Conservation (phyloP, 306 rosid genomes). For the Gillenia trifoliata region DNA sequence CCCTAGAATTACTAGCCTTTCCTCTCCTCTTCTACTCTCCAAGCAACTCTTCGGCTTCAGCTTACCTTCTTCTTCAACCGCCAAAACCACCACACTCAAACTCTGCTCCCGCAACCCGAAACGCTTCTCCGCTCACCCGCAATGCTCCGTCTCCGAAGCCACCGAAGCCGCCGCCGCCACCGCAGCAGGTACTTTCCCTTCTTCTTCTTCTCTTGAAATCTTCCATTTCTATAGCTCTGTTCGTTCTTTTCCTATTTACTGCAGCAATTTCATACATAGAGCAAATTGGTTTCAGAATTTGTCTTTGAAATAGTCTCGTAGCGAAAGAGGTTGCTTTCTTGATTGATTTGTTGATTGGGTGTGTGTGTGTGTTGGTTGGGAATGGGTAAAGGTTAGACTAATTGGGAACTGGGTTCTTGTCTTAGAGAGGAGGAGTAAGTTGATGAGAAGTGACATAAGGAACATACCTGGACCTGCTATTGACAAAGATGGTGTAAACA, state of each 20-base stretch:
- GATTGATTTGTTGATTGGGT: neutral
- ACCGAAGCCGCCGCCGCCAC: constrained; percentile 40
- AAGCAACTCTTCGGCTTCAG: constrained; percentile 36
- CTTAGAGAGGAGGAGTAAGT: constrained; percentile 46
- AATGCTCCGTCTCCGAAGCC: constrained; percentile 71
- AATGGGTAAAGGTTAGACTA: neutral
- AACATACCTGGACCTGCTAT: constrained; percentile 95
- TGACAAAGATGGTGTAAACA: constrained; percentile 89
- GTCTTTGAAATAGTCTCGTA: neutral
- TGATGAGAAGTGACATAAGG: constrained; percentile 66
- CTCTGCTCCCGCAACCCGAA: constrained; percentile 22
- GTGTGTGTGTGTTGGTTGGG: neutral
- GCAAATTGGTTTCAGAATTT: neutral
- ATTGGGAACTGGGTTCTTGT: neutral
- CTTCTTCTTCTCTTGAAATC: neutral
- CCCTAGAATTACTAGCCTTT: constrained; percentile 15
- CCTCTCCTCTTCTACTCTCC: constrained; percentile 29
- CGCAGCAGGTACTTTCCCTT: constrained; percentile 28
- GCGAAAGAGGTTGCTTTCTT: neutral
- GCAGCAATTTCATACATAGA: neutral
- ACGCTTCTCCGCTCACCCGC: neutral
- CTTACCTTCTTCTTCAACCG: constrained; percentile 30
- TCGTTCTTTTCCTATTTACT: too few relatives aligned
- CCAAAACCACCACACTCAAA: constrained; percentile 31
- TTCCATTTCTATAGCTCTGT: neutral